Conservation (phyloP, 441 rosid species). For the Gossypium aridum region DNA sequence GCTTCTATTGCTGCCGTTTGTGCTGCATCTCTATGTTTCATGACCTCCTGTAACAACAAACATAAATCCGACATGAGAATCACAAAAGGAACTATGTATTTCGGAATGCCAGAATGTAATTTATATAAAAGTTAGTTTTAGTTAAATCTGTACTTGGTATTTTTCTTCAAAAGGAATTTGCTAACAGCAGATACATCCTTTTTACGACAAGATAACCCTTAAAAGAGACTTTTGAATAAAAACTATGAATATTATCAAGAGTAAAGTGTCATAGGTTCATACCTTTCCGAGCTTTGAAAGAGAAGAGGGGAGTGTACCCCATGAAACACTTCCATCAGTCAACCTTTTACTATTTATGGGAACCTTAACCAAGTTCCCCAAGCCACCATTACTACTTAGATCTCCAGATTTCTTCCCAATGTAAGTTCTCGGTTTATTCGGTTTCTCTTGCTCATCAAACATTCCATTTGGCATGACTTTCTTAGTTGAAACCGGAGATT, state of each 20-base stretch:
- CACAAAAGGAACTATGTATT: not conserved
- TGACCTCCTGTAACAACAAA: slow-evolving; percentile 50
- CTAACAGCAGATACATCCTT: not conserved
- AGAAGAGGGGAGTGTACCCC: slow-evolving; percentile 80
- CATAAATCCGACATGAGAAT: not conserved
- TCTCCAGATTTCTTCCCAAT: slow-evolving; percentile 46
- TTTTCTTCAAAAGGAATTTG: not conserved
- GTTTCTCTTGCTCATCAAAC: slow-evolving; percentile 45
- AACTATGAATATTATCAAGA: slow-evolving; percentile 13
- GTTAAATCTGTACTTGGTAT: not conserved
- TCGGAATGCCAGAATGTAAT: not conserved
- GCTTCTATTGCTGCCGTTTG: slow-evolving; percentile 86
- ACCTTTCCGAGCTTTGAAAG: slow-evolving; percentile 92
- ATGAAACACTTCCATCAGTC: slow-evolving; percentile 60
- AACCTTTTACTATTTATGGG: slow-evolving; percentile 50
- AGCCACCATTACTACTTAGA: slow-evolving; percentile 39
- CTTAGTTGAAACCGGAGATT: slow-evolving; percentile 37
- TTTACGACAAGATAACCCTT: not conserved
- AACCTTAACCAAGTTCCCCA: slow-evolving; percentile 72
- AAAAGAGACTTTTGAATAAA: not conserved
- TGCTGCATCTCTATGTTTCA: slow-evolving; percentile 89
- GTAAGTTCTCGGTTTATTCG: slow-evolving; percentile 33
- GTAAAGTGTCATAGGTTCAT: slow-evolving; percentile 14
- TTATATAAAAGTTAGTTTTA: not conserved
- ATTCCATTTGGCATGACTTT: slow-evolving; percentile 42